These are phyloP conservation scores for Excoecaria agallocha DNA, from an alignment of 345 rosid species.

Conservation along the genomic window DNA sequence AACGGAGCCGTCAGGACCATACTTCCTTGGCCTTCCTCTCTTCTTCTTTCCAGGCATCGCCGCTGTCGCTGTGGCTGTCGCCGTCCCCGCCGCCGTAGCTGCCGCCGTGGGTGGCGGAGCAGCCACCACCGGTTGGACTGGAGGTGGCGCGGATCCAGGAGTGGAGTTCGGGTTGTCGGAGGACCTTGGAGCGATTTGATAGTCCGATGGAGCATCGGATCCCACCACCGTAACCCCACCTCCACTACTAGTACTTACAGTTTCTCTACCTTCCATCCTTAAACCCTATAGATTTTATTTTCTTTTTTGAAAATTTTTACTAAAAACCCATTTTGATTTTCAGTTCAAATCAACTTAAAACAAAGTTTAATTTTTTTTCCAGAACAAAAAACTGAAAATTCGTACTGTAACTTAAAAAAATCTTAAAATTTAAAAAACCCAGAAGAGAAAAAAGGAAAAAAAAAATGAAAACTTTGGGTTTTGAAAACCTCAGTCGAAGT, in stretches of 20 bases:
- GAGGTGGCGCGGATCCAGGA: conserved; percentile 39
- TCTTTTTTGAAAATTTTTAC: conserved; percentile 22
- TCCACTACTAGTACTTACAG: conserved; percentile 39
- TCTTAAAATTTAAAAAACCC: conserved; percentile 6
- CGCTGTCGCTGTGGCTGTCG: conserved; percentile 17
- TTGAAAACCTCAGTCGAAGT: conserved; percentile 2
- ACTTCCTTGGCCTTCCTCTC: conserved; percentile 92
- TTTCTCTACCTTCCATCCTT: conserved; percentile 69
- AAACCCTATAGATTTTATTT: conserved; percentile 27
- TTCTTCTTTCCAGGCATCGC: conserved; percentile 63
- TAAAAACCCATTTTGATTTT: conserved; percentile 41
- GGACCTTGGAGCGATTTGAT: conserved; percentile 78
- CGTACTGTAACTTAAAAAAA: not conserved
- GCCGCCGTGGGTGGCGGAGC: conserved; percentile 23
- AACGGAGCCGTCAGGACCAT: conserved; percentile 75
- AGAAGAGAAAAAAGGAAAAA: not conserved
- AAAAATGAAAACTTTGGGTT: conserved; percentile 11
- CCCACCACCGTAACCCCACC: conserved; percentile 82
- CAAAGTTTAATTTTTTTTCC: not conserved
- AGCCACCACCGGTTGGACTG: conserved; percentile 28
- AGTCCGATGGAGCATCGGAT: conserved; percentile 85
- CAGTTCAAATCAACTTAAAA: conserved; percentile 30
- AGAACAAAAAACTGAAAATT: conserved; percentile 2
- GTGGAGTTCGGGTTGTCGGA: conserved; percentile 42
- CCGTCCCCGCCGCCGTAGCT: conserved; percentile 9